These are phyloP conservation scores for Mycocentrospora acerina DNA, from an alignment of 2,329 filamentous ascomycete species.

Conservation along the genomic window DNA sequence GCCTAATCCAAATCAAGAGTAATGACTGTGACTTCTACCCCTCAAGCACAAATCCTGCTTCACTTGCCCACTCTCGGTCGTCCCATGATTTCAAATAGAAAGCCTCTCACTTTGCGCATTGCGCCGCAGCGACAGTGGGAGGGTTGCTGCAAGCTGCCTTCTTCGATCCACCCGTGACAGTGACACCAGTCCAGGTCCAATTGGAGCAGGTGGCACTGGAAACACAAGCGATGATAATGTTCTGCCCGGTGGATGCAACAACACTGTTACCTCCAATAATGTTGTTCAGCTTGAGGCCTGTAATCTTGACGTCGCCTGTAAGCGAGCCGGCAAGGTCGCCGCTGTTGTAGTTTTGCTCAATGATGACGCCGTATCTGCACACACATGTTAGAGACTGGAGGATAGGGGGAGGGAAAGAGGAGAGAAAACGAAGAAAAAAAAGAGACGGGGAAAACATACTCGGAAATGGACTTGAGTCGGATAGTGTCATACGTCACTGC, in stretches of 20 bases:
- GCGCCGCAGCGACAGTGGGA: too few species aligned
- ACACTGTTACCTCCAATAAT: conserved; percentile 44
- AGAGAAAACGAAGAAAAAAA: too few species aligned
- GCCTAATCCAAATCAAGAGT: too few species aligned
- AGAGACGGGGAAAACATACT: conserved; percentile 38
- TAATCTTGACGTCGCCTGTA: conserved; percentile 51
- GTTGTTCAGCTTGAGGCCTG: conserved; percentile 42
- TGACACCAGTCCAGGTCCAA: conserved; percentile 56
- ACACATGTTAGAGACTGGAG: too few species aligned
- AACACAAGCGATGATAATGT: conserved; percentile 58
- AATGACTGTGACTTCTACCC: too few species aligned
- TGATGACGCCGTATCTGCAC: conserved; percentile 46
- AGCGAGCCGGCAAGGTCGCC: conserved; percentile 45
- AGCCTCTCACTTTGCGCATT: too few species aligned
- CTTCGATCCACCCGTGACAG: conserved; percentile 41
- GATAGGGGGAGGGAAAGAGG: too few species aligned
- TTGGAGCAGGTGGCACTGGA: conserved; percentile 49
- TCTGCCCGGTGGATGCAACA: conserved; percentile 43
- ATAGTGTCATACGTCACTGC: conserved; percentile 52
- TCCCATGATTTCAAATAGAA: too few species aligned
- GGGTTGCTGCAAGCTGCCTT: conserved; percentile 37
- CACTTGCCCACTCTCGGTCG: too few species aligned
- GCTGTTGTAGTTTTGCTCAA: conserved; percentile 56
- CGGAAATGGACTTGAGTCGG: conserved; percentile 45
- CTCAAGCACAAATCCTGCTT: too few species aligned